Base-by-base conservation (phyloP, 805 yeast genomes). In the Yueomyces sp. region DNA sequence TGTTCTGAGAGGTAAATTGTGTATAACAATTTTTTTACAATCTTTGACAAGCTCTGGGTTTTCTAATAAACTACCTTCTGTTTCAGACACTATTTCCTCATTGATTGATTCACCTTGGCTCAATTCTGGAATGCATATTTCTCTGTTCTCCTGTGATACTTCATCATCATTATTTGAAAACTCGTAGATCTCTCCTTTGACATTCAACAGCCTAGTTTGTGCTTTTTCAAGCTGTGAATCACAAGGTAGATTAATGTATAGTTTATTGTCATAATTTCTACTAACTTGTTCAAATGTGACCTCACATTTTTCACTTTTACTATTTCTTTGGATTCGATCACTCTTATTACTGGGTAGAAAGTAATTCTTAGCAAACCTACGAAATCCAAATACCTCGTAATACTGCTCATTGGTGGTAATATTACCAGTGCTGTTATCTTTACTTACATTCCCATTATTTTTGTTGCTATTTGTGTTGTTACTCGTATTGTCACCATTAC, bases 1-100 rank as follows among this genome's bases (percentile, higher is more conserved):
- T 6, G 74, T 67, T 30, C 56, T 52, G 0, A 52, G 43, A 0
- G 76, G 71, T 28, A 76, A 55, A 26, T 67, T 63, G n/a, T 52
- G 55, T 3, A 73, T 45, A 19, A 64, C 55, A 11, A 75, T 19
- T 34, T n/a, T 40, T 33, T 28, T 40, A 6, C 12, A 3, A 34
- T 40, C 38, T 8, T 27, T 6, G 9, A 6, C 6, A 34, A n/a
- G 48, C 42, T 39, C 42, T 45, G 36, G 40, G 9, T 30, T 30
- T 6, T 30, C 33, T 9, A 30, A 6, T 6, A 30, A 9, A 6
- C 9, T 30, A 9, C 9, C 33, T 19, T 19, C 19, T 19, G 19
- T 19, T 19, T 19, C 19, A 30, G 9, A 6, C 33, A 30, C 6
- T 6, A 6, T 6, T 30, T 30, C 33, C 33, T 30, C 33, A 30